Conservation (phyloP, 148 eudicot species). For the Rhododendron ovatum region DNA sequence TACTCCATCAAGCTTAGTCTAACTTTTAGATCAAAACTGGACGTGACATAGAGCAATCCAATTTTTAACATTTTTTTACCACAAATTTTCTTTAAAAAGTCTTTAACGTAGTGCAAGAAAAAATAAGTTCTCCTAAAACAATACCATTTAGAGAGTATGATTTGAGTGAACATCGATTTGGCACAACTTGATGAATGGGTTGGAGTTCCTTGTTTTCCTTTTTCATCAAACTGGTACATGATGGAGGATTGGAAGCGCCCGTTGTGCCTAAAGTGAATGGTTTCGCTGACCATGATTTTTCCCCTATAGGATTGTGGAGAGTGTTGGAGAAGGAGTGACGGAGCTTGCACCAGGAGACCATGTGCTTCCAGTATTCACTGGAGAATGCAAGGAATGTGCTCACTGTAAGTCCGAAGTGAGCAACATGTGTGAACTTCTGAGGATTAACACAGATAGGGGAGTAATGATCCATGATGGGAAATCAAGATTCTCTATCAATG, state of each 20-base stretch:
- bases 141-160: too few relatives aligned
- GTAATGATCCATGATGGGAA: slow-evolving; percentile 35
- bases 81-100: background rate
- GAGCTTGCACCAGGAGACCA: slow-evolving; percentile 39
- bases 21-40: too few relatives aligned
- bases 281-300: background rate
- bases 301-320: slow-evolving; percentile 33
- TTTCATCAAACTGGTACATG: background rate
- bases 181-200: background rate
- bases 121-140: too few relatives aligned
- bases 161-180: background rate
- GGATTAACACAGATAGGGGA: slow-evolving; percentile 26
- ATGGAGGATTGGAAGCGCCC: background rate
- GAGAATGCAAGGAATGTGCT: slow-evolving; percentile 34
- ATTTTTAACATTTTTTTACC: background rate
- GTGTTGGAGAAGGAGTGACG: slow-evolving; percentile 34
- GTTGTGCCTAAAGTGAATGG: background rate
- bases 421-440: slow-evolving; percentile 32
- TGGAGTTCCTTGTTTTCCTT: background rate
- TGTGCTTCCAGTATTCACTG: slow-evolving; percentile 36
- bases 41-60: background rate
- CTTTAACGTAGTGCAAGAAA: background rate
- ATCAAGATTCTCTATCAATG: slow-evolving; percentile 34
- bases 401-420: slow-evolving; percentile 39
- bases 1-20: background rate